Base-by-base conservation (phyloP, 805 yeast species). In the Zygosaccharomyces pseudorouxii region DNA sequence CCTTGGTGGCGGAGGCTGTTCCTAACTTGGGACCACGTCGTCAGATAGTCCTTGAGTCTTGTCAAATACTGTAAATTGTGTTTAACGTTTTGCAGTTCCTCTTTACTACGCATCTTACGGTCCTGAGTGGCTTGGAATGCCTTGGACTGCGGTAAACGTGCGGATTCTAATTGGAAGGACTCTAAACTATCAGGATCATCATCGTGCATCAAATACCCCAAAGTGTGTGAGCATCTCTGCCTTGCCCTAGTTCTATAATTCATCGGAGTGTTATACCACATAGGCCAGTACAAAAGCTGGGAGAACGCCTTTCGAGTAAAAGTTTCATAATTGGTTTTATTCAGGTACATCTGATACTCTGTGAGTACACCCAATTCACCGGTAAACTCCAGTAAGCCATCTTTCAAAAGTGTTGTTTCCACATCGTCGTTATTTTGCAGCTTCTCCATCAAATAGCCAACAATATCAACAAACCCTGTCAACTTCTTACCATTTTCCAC, bases 191-290 rank as follows among this genome's bases (percentile, higher is more conserved):
- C 60, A 10, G 47, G 42, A 35, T 55, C 64, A 16, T 58, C 64
- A 10, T 54, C 62, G 18, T 55, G 55, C 3, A 47, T 50, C 14
- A 52, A 23, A 38, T 56, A 52, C 0, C 57, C 58, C 11, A 64
- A 46, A 19, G 52, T 38, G 12, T 55, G 50, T 22, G 56, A 55
- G 33, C 65, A 60, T 28, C 49, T 31, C 20, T 50, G 42, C 12
- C 55, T 48, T 4, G 59, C 56, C 2, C 41, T 37, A 3, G 55
- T 38, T 38, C 67, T 47, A 29, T 53, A 47, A 16, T 46, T 46
- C 30, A 57, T 29, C 1, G 90, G 89, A 19, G 83, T 80, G 51
- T 78, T 78, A 60, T 84, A 84, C 76, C 84, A 86, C 77, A 83
- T 75, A 8, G 90, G 92, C 68, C 84, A 85, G 5, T 86, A 84